These are phyloP conservation scores for Vaccinium corymbosum DNA, from an alignment of 148 eudicot genomes.

Conservation along the genomic window DNA sequence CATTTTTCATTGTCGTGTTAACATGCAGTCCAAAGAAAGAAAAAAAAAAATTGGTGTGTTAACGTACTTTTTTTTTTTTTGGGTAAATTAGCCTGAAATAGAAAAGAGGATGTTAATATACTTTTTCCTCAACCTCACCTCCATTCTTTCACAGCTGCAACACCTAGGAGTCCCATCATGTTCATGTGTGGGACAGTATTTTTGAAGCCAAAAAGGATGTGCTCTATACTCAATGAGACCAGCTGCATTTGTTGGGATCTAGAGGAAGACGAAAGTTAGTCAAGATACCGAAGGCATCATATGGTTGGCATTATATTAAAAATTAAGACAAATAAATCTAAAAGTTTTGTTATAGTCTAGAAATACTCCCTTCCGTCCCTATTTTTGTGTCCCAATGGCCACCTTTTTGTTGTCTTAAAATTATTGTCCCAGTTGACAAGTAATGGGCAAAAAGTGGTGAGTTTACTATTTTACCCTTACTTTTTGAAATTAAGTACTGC, in stretches of 20 bases:
- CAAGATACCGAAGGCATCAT: slow-evolving; percentile 2
- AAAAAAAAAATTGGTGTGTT: too few species aligned
- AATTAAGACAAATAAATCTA: not conserved
- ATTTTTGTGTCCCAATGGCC: too few species aligned
- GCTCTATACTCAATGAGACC: slow-evolving; percentile 95
- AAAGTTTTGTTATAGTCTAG: not conserved
- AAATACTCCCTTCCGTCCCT: too few species aligned
- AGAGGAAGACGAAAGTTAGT: slow-evolving; percentile 6
- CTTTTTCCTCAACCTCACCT: slow-evolving; percentile 43
- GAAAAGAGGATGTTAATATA: not conserved
- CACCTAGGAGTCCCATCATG: slow-evolving; percentile 85
- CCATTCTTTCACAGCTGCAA: slow-evolving; percentile 99
- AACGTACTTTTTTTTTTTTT: too few species aligned
- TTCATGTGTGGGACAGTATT: slow-evolving; percentile 95
- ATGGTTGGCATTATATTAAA: not conserved
- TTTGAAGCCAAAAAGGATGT: slow-evolving; percentile 95
- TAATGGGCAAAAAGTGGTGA: too few species aligned
- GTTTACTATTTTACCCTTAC: too few species aligned
- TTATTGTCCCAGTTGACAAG: too few species aligned
- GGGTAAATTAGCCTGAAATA: too few species aligned
- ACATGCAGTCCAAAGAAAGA: too few species aligned
- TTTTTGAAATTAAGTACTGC: too few species aligned
- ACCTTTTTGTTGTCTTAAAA: too few species aligned
- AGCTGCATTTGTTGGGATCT: slow-evolving; percentile 83
- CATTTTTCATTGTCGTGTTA: not conserved